Conservation (phyloP, 2,329 filamentous ascomycete species). For the Exophiala lecanii-corni region DNA sequence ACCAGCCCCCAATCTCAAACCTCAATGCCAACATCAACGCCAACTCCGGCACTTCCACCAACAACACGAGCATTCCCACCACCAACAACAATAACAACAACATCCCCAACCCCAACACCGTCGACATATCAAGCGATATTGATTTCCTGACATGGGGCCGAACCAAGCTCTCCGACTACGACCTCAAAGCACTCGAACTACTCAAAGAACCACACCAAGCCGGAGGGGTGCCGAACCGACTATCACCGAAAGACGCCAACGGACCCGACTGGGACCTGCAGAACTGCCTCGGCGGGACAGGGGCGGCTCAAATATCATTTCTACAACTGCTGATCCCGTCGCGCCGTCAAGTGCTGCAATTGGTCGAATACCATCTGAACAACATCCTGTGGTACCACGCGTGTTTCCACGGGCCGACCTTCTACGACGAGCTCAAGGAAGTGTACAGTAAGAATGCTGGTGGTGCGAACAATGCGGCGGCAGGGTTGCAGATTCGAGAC, state of each 20-base stretch:
- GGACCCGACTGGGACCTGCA: conserved; percentile 26
- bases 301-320: conserved; percentile 24
- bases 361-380: conserved; percentile 25
- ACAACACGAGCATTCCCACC: not conserved
- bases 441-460: conserved; percentile 17
- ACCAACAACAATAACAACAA: conserved; percentile 5
- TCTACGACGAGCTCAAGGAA: conserved; percentile 23
- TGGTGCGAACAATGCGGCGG: too few relatives aligned
- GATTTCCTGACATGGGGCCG: conserved; percentile 49
- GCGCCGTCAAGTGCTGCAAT: conserved; percentile 20
- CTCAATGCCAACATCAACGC: not conserved
- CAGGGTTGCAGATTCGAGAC: conserved; percentile 22
- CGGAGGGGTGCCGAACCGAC: conserved; percentile 9
- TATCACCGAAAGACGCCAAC: conserved; percentile 2
- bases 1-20: not conserved
- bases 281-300: conserved; percentile 21
- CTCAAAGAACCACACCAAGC: conserved; percentile 36
- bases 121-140: conserved; percentile 11
- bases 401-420: conserved; percentile 25
- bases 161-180: conserved; percentile 25
- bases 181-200: conserved; percentile 24
- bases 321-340: conserved; percentile 24
- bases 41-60: not conserved
- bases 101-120: not conserved
- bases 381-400: conserved; percentile 25